Evolutionary conservation across 1,139 yeast species (phyloP), one percentile per base, ranked within the genome.

Genomic region (Lodderomyces theae): DNA sequence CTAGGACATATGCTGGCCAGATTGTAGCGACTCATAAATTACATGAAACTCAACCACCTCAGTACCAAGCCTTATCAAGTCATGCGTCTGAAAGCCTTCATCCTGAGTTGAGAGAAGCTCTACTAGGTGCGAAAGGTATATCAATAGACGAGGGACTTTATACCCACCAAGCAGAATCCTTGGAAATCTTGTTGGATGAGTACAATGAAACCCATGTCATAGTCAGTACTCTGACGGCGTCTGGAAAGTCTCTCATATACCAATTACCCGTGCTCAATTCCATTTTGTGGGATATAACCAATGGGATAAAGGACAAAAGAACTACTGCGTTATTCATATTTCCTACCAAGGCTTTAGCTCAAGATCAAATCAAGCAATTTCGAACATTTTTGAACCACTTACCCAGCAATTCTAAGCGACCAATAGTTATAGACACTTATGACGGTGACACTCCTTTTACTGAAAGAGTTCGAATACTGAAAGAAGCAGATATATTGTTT

Each of bases 281-380:
- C 3, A 72, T 77, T 5, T 63, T 86, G 0, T 63, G 71, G 67
- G 66, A 69, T 40, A 53, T 61, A 5, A 49, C 54, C 15, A 45
- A 48, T 21, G 60, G 60, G 1, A 34, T 42, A n/a, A 48, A 44
- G 15, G 48, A 41, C 7, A 45, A 73, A 15, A 34, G 49, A 0
- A 51, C 69, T 15, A 86, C 96, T 0, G 88, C 96, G 3, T 72
- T 94, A 66, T 88, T 86, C 52, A 81, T 92, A 7, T 92, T 92
- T 54, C 98, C 99, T 1, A 92, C 99, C 0, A 92, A 92, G 55
- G 98, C 99, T 0, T 68, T 92, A 37, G 97, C 98, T 0, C 98
- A 92, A 57, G 98, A 92, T 65, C 99, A 92, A 61, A 83, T 82
- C 53, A 69, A 96, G 39, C 82, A 95, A 11, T 68, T 94, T 41